Evolutionary conservation across 345 rosid genomes (phyloP).

Genomic region (Acer saccharum): DNA sequence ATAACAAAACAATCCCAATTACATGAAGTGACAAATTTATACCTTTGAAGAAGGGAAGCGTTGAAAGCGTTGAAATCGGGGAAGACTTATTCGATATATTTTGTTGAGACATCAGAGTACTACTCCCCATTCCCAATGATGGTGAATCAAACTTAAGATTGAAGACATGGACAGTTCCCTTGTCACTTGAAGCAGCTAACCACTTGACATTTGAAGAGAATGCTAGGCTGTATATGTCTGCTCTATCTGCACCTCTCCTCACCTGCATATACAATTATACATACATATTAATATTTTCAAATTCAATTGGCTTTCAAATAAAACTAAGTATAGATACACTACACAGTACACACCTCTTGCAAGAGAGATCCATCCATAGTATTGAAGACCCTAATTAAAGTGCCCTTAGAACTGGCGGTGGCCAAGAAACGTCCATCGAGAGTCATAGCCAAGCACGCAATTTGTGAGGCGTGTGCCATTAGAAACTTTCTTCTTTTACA

Average conservation of each 20-base stretch:
- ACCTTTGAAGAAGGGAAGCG: conserved; percentile 58
- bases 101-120: conserved; percentile 16
- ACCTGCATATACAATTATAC: conserved; percentile 26
- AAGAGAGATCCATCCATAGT: conserved; percentile 40
- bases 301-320: background rate
- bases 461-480: conserved; percentile 48
- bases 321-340: background rate
- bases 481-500: conserved; percentile 39
- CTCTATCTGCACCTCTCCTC: conserved; percentile 67
- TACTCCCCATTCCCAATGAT: background rate
- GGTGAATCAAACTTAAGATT: conserved; percentile 40
- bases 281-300: background rate
- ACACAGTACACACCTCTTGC: conserved; percentile 43
- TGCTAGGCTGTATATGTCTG: conserved; percentile 61
- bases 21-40: background rate
- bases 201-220: conserved; percentile 52
- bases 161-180: conserved; percentile 64
- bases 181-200: conserved; percentile 64
- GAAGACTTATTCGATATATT: conserved; percentile 15
- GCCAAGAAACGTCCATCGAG: conserved; percentile 49
- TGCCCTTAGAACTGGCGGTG: conserved; percentile 55
- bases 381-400: conserved; percentile 52
- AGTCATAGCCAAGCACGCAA: conserved; percentile 38
- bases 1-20: too few relatives aligned
- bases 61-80: conserved; percentile 43